These are phyloP conservation scores for Xylaria sp. DNA, from an alignment of 2,329 filamentous ascomycete species.

Conservation along the genomic window DNA sequence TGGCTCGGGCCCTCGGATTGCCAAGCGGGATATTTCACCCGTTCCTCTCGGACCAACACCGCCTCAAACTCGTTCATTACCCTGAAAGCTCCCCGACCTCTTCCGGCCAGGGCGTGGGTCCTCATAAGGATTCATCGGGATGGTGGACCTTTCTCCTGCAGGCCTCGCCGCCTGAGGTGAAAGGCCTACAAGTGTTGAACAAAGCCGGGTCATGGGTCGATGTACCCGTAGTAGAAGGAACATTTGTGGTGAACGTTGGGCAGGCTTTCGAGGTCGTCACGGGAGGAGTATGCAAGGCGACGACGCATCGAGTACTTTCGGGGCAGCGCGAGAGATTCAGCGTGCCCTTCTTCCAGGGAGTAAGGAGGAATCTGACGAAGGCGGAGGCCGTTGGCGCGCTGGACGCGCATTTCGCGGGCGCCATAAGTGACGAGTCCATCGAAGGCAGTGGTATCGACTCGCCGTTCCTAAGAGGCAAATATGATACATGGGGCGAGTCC, in stretches of 20 bases:
- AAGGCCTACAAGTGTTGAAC: slow-evolving; percentile 64
- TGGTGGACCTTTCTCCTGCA: slow-evolving; percentile 74
- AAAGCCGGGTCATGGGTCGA: slow-evolving; percentile 61
- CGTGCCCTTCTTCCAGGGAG: slow-evolving; percentile 62
- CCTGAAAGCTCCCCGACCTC: slow-evolving; percentile 48
- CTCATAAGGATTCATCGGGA: slow-evolving; percentile 71
- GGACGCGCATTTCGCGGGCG: slow-evolving; percentile 52
- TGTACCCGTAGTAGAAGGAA: slow-evolving; percentile 58
- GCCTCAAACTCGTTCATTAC: slow-evolving; percentile 68
- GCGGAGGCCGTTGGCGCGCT: slow-evolving; percentile 55
- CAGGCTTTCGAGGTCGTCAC: slow-evolving; percentile 69
- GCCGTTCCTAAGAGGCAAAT: slow-evolving; percentile 60
- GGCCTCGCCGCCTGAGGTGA: slow-evolving; percentile 61
- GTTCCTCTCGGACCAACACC: slow-evolving; percentile 67
- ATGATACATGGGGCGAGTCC: slow-evolving; percentile 66
- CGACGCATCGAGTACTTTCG: slow-evolving; percentile 58
- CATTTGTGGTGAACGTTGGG: slow-evolving; percentile 68
- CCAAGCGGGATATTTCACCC: slow-evolving; percentile 60
- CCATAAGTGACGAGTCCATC: slow-evolving; percentile 48
- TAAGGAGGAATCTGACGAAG: slow-evolving; percentile 59
- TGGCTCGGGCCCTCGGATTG: slow-evolving; percentile 65
- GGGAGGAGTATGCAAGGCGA: slow-evolving; percentile 64
- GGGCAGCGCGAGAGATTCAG: slow-evolving; percentile 54
- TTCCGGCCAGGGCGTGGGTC: slow-evolving; percentile 65
- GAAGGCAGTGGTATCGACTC: slow-evolving; percentile 58